phyloP scores from a whole-genome alignment of 768 basidiomycete species.

The Podaxis sp. region DNA sequence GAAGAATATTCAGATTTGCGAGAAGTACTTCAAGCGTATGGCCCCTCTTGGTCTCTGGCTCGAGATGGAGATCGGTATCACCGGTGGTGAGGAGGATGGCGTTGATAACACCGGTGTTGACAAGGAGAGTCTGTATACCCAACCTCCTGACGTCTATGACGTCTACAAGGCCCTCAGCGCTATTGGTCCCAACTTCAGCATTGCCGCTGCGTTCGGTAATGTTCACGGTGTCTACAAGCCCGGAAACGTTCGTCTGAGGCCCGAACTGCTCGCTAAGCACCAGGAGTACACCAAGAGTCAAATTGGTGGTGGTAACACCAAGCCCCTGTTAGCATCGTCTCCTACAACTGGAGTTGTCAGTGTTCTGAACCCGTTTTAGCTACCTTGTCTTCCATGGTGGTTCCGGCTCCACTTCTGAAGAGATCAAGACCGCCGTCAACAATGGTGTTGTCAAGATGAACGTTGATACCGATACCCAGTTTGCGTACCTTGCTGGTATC shows the following conservation, averaged over 20 bases:
- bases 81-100: slow-evolving; percentile 99
- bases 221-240: slow-evolving; percentile 99
- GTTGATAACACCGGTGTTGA: slow-evolving; percentile 97
- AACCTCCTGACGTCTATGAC: slow-evolving; percentile 94
- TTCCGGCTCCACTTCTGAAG: slow-evolving; percentile 94
- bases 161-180: slow-evolving; percentile 81
- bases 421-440: slow-evolving; percentile 88
- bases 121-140: slow-evolving; percentile 93
- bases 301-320: slow-evolving; percentile 57
- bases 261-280: slow-evolving; percentile 90
- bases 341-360: background rate
- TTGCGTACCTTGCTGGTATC: slow-evolving; percentile 87
- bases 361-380: slow-evolving; percentile 35
- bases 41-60: slow-evolving; percentile 91
- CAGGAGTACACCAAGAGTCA: slow-evolving; percentile 74
- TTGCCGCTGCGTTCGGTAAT: slow-evolving; percentile 98
- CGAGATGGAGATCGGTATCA: slow-evolving; percentile 99
- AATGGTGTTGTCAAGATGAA: slow-evolving; percentile 99
- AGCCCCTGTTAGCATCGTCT: slow-evolving; percentile 71
- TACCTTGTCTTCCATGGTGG: slow-evolving; percentile 99
- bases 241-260: slow-evolving; percentile 93
- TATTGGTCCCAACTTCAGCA: slow-evolving; percentile 92
- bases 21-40: slow-evolving; percentile 95
- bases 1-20: slow-evolving; percentile 92
- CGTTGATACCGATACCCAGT: slow-evolving; percentile 94